Base-by-base conservation (phyloP, 148 eudicot species). In the Gaultheria prostrata region DNA sequence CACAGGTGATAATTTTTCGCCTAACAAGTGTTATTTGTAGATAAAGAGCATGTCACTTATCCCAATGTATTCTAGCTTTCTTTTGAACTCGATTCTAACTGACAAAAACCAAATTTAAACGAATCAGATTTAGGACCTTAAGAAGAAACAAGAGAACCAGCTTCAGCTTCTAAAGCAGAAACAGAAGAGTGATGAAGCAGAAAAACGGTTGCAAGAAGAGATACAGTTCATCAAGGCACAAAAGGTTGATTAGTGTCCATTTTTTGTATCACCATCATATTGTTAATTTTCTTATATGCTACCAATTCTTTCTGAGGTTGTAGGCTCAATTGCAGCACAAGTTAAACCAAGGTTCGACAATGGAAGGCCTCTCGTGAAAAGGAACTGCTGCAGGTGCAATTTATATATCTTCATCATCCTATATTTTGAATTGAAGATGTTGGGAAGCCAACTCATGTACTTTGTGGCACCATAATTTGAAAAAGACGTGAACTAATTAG, bases 301-400 rank as follows among this genome's bases (percentile, higher is more conserved):
- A 30, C 76, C 84, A 71, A 85, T 57, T 26, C 51, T 71, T 76
- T 87, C 76, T 84, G 77, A 50, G 61, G 53, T 80, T 87, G 35
- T 81, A 97, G 99, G 99, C 95, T 87, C 99, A 95, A 88, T 84
- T 97, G 90, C 99, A 97, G 87, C 93, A 97, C 79, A 97, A 94
- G 86, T 95, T 95, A 80, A 97, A 97, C 86, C 99, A 95, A 92
- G 99, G 95, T 97, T 91, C 97, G 99, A 81, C 93, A 85, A 78
- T 97, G 99, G 99, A 97, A 93, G 85, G 99, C 98, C 83, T 93
- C 96, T 82, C 91, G 99, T 80, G 99, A 97, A 84, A 97, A 97
- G 88, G 99, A 97, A 85, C 91, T 97, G 74, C 80, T 97, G 84
- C 99, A 97, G 99, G 99, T 95, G 83, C 39, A 20, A 12, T 74